Evolutionary conservation across 192 early-diverging fungal genomes (phyloP).

Genomic region (Phycomyces blakesleeanus): DNA sequence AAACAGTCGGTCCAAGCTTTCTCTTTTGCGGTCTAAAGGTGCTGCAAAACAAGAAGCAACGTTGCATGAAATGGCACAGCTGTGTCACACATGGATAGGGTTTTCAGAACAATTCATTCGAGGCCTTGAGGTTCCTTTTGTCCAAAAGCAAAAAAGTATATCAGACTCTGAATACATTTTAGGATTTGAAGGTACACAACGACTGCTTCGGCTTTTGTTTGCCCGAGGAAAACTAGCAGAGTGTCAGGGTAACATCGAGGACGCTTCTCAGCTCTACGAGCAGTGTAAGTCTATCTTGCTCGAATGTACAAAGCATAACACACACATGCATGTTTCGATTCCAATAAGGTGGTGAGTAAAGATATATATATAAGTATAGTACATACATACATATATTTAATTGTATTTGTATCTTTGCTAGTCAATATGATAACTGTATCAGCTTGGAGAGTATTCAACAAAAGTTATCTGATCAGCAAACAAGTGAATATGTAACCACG

Average conservation of each 20-base stretch:
- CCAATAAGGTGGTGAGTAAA: not conserved
- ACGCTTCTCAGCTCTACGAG: not conserved
- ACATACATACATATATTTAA: too few species aligned
- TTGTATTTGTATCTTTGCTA: not conserved
- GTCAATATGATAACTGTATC: slow-evolving; percentile 1
- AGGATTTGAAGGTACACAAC: not conserved
- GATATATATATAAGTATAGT: not conserved
- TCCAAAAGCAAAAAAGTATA: too few species aligned
- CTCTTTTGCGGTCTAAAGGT: not conserved
- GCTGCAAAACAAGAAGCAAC: not conserved
- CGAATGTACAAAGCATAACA: not conserved
- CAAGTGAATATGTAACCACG: not conserved
- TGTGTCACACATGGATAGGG: slow-evolving; percentile 3
- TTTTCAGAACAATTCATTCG: slow-evolving; percentile 1
- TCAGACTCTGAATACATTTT: not conserved
- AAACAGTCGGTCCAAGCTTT: not conserved
- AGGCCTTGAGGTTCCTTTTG: not conserved
- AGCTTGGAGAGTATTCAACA: not conserved
- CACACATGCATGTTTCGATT: not conserved
- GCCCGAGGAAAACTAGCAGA: not conserved
- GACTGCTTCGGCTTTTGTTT: not conserved
- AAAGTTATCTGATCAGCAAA: slow-evolving; percentile 1
- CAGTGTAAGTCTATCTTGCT: not conserved
- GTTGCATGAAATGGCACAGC: not conserved
- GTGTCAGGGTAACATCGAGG: not conserved